Percentiles rank a stretch among this genome's conserved stretches.
phyloP scores from a whole-genome alignment of 2,329 filamentous ascomycete species.

The Neofusicoccum ribis region DNA sequence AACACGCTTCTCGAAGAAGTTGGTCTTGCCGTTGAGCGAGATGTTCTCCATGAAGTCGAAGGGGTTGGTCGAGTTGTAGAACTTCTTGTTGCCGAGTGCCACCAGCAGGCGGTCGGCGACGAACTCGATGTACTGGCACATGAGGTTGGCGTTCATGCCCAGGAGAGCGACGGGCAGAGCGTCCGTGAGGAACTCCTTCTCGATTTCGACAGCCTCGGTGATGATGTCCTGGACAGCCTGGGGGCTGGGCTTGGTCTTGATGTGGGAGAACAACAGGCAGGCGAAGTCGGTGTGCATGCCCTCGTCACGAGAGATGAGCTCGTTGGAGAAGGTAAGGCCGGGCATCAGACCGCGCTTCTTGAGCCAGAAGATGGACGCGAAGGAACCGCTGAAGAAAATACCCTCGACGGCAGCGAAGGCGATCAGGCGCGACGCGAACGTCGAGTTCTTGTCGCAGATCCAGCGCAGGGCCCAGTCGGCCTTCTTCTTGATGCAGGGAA shows the following conservation, averaged over 20 bases:
- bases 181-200: slow-evolving; percentile 97
- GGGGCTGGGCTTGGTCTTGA: slow-evolving; percentile 86
- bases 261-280: slow-evolving; percentile 94
- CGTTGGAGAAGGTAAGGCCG: slow-evolving; percentile 97
- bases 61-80: slow-evolving; percentile 90
- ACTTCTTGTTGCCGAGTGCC: slow-evolving; percentile 89
- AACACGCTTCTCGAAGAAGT: slow-evolving; percentile 99
- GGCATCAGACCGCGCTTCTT: slow-evolving; percentile 99
- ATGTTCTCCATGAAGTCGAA: slow-evolving; percentile 99
- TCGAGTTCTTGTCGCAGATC: slow-evolving; percentile 92
- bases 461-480: slow-evolving; percentile 95
- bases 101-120: slow-evolving; percentile 93
- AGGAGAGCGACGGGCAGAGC: slow-evolving; percentile 89
- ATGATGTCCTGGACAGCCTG: slow-evolving; percentile 84
- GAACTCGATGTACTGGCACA: slow-evolving; percentile 99
- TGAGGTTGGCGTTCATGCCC: slow-evolving; percentile 94
- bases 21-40: slow-evolving; percentile 97
- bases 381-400: slow-evolving; percentile 99
- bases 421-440: slow-evolving; percentile 91
- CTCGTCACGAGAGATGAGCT: slow-evolving; percentile 99
- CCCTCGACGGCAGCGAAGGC: slow-evolving; percentile 98
- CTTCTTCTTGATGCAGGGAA: slow-evolving; percentile 97
- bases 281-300: slow-evolving; percentile 99
- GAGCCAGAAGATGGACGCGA: slow-evolving; percentile 99
- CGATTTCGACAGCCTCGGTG: slow-evolving; percentile 87